Conservation (phyloP, 2,329 filamentous ascomycete genomes). For the Trichoderma sp. region DNA sequence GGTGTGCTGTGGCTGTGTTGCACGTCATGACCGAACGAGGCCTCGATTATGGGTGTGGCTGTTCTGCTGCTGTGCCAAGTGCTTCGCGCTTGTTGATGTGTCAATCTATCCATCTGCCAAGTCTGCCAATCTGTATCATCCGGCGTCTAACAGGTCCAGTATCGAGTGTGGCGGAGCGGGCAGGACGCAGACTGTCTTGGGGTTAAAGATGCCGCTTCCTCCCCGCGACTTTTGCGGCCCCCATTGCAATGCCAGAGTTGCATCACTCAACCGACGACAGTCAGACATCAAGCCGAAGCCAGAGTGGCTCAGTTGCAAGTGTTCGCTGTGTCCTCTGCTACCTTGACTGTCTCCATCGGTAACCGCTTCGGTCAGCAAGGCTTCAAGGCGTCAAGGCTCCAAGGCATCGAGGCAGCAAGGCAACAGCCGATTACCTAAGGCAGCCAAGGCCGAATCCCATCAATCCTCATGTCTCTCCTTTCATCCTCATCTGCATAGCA, state of each 20-base stretch:
- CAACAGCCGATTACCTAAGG: constrained; percentile 5
- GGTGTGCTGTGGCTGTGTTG: background rate
- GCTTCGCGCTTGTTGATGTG: too few relatives aligned
- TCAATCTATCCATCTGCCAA: too few relatives aligned
- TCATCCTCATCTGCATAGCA: background rate
- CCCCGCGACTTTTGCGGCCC: background rate
- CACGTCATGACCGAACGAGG: background rate
- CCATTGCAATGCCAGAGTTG: background rate
- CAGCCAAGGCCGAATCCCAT: too few relatives aligned
- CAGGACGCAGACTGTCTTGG: background rate
- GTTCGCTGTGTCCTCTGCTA: background rate
- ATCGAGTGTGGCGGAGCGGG: constrained; percentile 1
- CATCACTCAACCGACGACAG: background rate
- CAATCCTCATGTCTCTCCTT: background rate
- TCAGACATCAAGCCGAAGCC: background rate
- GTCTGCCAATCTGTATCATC: too few relatives aligned
- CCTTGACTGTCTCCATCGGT: background rate
- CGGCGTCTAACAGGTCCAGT: too few relatives aligned
- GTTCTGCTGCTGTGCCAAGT: background rate
- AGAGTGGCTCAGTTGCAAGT: background rate
- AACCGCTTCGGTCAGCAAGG: background rate
- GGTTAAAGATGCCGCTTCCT: constrained; percentile 3
- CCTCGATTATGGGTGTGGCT: constrained; percentile 3
- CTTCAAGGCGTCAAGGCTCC: background rate
- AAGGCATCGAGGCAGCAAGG: background rate